phyloP scores from a whole-genome alignment of 768 basidiomycete genomes.

The Rubroboletus pulcherrimus region DNA sequence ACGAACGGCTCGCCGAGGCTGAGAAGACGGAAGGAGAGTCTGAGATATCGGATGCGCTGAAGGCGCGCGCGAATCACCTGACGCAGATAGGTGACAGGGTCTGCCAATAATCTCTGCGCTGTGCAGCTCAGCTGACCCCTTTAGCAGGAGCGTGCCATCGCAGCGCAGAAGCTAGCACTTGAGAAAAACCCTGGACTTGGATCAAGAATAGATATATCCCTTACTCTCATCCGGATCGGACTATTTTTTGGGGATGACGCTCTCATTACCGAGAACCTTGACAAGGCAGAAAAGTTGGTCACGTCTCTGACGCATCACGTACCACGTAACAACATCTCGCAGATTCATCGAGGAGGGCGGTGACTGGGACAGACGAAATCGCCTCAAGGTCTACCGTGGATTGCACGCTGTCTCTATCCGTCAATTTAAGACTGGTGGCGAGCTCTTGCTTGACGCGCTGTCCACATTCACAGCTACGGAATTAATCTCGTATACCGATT shows the following conservation, averaged over 20 bases:
- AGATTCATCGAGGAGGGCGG: slow-evolving; percentile 93
- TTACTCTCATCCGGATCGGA: slow-evolving; percentile 84
- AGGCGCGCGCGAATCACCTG: slow-evolving; percentile 79
- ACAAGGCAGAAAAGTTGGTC: slow-evolving; percentile 76
- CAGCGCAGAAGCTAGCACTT: slow-evolving; percentile 78
- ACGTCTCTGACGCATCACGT: neutral
- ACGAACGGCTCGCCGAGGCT: slow-evolving; percentile 78
- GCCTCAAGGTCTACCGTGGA: slow-evolving; percentile 93
- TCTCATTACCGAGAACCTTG: slow-evolving; percentile 66
- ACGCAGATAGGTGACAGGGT: slow-evolving; percentile 86
- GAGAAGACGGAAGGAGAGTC: slow-evolving; percentile 90
- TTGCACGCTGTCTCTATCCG: slow-evolving; percentile 82
- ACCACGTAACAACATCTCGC: neutral
- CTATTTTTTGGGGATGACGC: slow-evolving; percentile 83
- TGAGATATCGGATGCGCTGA: slow-evolving; percentile 86
- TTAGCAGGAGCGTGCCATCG: slow-evolving; percentile 69
- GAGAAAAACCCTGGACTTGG: slow-evolving; percentile 93
- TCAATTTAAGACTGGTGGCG: slow-evolving; percentile 84
- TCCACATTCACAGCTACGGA: slow-evolving; percentile 95
- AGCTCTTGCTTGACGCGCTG: slow-evolving; percentile 84
- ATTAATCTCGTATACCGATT: slow-evolving; percentile 82
- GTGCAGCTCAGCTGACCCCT: neutral
- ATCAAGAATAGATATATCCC: slow-evolving; percentile 87
- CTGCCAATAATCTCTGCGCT: neutral
- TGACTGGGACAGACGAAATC: slow-evolving; percentile 96